These are phyloP conservation scores for Nicotiana rustica DNA, from an alignment of 305 asterid species.

Conservation along the genomic window DNA sequence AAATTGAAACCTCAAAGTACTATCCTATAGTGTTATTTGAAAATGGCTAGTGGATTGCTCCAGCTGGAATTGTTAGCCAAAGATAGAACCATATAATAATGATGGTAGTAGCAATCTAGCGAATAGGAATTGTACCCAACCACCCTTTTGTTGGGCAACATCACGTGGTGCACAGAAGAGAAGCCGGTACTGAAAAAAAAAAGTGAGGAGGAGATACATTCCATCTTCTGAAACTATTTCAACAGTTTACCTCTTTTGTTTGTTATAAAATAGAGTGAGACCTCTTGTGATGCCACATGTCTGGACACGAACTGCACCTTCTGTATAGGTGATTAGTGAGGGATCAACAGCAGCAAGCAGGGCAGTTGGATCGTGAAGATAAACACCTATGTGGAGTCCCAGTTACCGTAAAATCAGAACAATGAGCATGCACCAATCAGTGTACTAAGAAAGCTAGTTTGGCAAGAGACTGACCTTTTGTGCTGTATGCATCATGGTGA, in stretches of 20 bases:
- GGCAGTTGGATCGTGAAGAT: conserved; percentile 95
- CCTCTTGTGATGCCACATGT: conserved; percentile 87
- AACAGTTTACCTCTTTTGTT: conserved; percentile 73
- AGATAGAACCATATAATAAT: conserved; percentile 4
- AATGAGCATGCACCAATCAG: conserved; percentile 23
- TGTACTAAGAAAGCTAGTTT: not conserved
- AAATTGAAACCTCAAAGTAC: conserved; percentile 20
- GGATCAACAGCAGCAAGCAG: conserved; percentile 91
- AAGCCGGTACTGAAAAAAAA: conserved; percentile 26
- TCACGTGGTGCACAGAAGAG: conserved; percentile 8
- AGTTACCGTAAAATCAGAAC: conserved; percentile 39
- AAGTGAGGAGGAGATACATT: not conserved
- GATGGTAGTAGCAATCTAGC: conserved; percentile 12
- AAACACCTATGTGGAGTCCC: conserved; percentile 63
- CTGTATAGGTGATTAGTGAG: conserved; percentile 75
- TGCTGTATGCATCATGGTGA: conserved; percentile 85
- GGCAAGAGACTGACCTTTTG: conserved; percentile 64
- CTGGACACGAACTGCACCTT: conserved; percentile 93
- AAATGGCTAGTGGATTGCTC: conserved; percentile 2
- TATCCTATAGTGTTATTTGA: not conserved
- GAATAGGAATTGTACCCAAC: not conserved
- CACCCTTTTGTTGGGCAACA: conserved; percentile 23
- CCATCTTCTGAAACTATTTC: not conserved
- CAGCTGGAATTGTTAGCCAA: conserved; percentile 27
- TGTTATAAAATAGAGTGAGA: conserved; percentile 81